Conservation (phyloP, 306 rosid species). For the Castanospermum australe region DNA sequence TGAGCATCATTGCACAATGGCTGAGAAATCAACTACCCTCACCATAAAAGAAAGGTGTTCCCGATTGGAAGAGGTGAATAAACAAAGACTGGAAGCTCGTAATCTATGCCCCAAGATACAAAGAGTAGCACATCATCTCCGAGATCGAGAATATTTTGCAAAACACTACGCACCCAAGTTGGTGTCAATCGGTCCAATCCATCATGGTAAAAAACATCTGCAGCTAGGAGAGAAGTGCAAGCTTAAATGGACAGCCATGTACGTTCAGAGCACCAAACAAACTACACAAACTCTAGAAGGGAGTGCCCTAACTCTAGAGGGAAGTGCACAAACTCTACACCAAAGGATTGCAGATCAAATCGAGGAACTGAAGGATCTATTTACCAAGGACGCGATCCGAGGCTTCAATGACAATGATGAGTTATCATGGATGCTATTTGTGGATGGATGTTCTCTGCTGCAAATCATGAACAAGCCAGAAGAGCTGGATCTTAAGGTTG, state of each 20-base stretch:
- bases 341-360: not conserved
- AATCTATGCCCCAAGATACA: not conserved
- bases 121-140: not conserved
- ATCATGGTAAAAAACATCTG: not conserved
- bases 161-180: not conserved
- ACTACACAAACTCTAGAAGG: too few relatives aligned
- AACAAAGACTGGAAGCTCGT: too few relatives aligned
- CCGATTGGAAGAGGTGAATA: not conserved
- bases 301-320: too few relatives aligned
- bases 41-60: not conserved
- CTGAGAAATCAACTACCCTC: too few relatives aligned
- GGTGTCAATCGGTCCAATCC: not conserved
- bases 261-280: not conserved
- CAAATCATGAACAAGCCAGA: too few relatives aligned
- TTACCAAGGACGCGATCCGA: not conserved
- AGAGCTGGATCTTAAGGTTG: too few relatives aligned
- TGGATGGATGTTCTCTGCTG: too few relatives aligned
- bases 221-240: not conserved
- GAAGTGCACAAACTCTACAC: not conserved
- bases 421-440: not conserved
- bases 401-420: not conserved
- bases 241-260: not conserved
- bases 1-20: not conserved
- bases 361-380: not conserved
- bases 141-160: not conserved